Evolutionary conservation across 305 asterid genomes (phyloP).

Genomic region (Petunia hybrid): DNA sequence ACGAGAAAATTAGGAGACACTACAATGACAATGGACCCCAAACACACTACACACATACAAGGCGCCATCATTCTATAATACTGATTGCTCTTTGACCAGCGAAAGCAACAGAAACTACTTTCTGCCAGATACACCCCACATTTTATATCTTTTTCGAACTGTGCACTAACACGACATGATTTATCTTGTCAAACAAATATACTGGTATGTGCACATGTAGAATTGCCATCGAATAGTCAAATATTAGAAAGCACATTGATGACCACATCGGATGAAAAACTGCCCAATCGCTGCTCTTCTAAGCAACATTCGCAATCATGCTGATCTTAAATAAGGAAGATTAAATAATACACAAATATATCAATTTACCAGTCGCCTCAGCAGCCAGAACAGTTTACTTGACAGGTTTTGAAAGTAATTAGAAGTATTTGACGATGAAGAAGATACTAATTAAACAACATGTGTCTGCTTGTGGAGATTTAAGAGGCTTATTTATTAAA

Average conservation of each 20-base stretch:
- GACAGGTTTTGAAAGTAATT: background rate
- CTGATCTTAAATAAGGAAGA: background rate
- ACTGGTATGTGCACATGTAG: background rate
- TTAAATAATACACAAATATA: too few relatives aligned
- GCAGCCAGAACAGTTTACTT: background rate
- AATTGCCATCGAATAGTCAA: background rate
- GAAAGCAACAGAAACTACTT: slow-evolving; percentile 17
- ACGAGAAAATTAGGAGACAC: slow-evolving; percentile 15
- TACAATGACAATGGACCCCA: background rate
- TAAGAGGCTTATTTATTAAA: background rate
- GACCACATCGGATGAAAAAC: background rate
- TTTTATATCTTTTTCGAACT: slow-evolving; percentile 13
- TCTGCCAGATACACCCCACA: background rate
- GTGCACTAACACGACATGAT: background rate
- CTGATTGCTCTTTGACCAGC: slow-evolving; percentile 1
- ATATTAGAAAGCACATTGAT: background rate
- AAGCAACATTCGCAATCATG: background rate
- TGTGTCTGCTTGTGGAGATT: background rate
- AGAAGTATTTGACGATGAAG: background rate
- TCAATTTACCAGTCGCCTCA: too few relatives aligned
- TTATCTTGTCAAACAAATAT: slow-evolving; percentile 1
- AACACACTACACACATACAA: slow-evolving; percentile 1
- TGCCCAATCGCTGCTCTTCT: background rate
- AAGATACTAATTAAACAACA: slow-evolving; percentile 18
- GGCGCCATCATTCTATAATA: background rate